These are phyloP conservation scores for Cantharellus cinnabarinus DNA, from an alignment of 768 basidiomycete genomes.

Conservation along the genomic window DNA sequence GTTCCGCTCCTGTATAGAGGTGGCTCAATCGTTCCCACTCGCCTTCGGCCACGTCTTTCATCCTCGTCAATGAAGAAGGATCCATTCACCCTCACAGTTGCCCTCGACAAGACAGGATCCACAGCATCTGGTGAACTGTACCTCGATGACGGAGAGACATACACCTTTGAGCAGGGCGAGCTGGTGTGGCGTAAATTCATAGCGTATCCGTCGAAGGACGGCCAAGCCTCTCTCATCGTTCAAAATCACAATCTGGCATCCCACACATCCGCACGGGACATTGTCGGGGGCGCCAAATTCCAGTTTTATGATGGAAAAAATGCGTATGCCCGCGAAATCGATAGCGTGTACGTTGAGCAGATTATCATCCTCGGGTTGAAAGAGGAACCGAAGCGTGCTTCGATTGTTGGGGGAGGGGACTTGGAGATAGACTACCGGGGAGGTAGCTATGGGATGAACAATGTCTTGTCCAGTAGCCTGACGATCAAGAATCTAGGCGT, in stretches of 20 bases:
- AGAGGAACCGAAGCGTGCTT: constrained; percentile 40
- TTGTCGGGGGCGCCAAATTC: constrained; percentile 28
- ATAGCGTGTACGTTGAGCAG: constrained; percentile 59
- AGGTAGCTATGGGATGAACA: constrained; percentile 31
- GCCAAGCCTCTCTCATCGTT: not conserved
- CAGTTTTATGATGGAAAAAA: constrained; percentile 23
- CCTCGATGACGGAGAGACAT: constrained; percentile 84
- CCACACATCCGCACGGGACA: constrained; percentile 19
- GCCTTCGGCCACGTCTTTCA: constrained; percentile 69
- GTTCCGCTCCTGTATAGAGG: constrained; percentile 79
- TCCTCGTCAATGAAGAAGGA: constrained; percentile 78
- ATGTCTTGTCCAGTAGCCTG: constrained; percentile 41
- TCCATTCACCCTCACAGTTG: constrained; percentile 80
- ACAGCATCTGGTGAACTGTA: constrained; percentile 71
- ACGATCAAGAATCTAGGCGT: constrained; percentile 29
- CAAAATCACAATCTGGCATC: not conserved
- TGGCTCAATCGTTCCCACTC: constrained; percentile 72
- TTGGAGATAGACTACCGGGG: constrained; percentile 22
- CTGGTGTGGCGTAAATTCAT: constrained; percentile 66
- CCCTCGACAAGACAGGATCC: constrained; percentile 26
- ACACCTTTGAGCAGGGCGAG: constrained; percentile 50
- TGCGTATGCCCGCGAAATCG: constrained; percentile 43
- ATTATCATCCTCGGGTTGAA: constrained; percentile 58
- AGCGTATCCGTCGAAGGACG: constrained; percentile 16
- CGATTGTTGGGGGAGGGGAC: constrained; percentile 31